A percentile compares a stretch with the other conserved stretches of the same genome.
phyloP scores from a whole-genome alignment of 2,329 filamentous ascomycete species.

The Fusarium stilboides region DNA sequence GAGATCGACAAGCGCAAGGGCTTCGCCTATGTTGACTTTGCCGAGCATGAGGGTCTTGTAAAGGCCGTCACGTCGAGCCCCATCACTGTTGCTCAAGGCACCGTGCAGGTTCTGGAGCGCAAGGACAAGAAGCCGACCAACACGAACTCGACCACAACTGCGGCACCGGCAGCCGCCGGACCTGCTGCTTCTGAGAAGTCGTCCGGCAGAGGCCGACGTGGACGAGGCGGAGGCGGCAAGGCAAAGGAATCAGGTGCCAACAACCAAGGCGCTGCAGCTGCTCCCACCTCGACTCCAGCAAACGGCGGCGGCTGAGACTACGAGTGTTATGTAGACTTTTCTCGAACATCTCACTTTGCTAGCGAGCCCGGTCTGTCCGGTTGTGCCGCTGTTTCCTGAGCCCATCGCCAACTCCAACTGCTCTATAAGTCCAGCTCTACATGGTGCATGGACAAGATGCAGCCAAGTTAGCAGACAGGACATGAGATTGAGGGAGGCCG shows the following conservation, averaged over 20 bases:
- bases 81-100: slow-evolving; percentile 85
- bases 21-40: slow-evolving; percentile 93
- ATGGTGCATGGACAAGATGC: slow-evolving; percentile 27
- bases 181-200: slow-evolving; percentile 50
- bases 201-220: slow-evolving; percentile 53
- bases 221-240: slow-evolving; percentile 52
- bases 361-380: slow-evolving; percentile 24
- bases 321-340: slow-evolving; percentile 16
- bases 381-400: slow-evolving; percentile 25
- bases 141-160: slow-evolving; percentile 32
- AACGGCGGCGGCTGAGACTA: slow-evolving; percentile 42
- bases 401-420: slow-evolving; percentile 5
- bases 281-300: slow-evolving; percentile 12
- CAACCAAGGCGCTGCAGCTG: slow-evolving; percentile 19
- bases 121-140: slow-evolving; percentile 70
- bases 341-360: slow-evolving; percentile 32
- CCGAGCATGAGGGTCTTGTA: slow-evolving; percentile 77
- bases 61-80: slow-evolving; percentile 88
- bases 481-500: slow-evolving; percentile 3
- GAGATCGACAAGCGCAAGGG: slow-evolving; percentile 97
- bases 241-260: slow-evolving; percentile 42
- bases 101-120: slow-evolving; percentile 88
- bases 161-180: slow-evolving; percentile 32
- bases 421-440: slow-evolving; percentile 23
- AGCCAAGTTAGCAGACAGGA: slow-evolving; percentile 5